A percentile compares a stretch with the other conserved stretches of the same genome.
phyloP scores from a whole-genome alignment of 495 filamentous ascomycete genomes.

The Lichina pygmaea region DNA sequence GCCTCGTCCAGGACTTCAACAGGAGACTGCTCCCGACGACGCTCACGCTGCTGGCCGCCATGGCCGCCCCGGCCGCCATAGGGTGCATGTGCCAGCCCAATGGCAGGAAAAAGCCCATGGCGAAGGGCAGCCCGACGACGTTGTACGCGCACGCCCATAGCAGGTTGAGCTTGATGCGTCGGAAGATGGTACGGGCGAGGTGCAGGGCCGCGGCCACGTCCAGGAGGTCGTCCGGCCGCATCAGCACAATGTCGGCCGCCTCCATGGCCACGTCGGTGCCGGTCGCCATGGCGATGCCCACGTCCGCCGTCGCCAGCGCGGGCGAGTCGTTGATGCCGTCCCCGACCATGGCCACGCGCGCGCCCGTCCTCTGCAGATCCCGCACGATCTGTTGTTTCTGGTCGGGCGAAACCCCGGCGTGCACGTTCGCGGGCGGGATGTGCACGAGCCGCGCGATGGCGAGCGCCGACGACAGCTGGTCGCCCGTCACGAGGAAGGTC shows the following conservation, averaged over 20 bases:
- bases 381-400: conserved; percentile 71
- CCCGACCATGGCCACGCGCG: conserved; percentile 84
- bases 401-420: conserved; percentile 60
- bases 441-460: conserved; percentile 64
- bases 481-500: conserved; percentile 80
- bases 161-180: conserved; percentile 80
- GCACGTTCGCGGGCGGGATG: conserved; percentile 45
- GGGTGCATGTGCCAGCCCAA: conserved; percentile 71
- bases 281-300: conserved; percentile 76
- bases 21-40: conserved; percentile 67
- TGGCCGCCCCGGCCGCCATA: conserved; percentile 83
- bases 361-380: conserved; percentile 39
- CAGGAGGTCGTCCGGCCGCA: conserved; percentile 76
- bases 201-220: conserved; percentile 67
- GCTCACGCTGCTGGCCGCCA: conserved; percentile 72
- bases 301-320: conserved; percentile 70
- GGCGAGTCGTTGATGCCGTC: conserved; percentile 99
- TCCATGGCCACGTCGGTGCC: conserved; percentile 98
- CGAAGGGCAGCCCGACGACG: conserved; percentile 72
- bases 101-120: conserved; percentile 85
- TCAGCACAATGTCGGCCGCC: conserved; percentile 84
- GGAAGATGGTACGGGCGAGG: conserved; percentile 66
- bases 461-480: conserved; percentile 55
- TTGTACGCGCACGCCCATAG: conserved; percentile 87
- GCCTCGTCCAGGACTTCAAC: conserved; percentile 68